phyloP scores from a whole-genome alignment of 805 yeast species.

The Metschnikowia lochheadii region DNA sequence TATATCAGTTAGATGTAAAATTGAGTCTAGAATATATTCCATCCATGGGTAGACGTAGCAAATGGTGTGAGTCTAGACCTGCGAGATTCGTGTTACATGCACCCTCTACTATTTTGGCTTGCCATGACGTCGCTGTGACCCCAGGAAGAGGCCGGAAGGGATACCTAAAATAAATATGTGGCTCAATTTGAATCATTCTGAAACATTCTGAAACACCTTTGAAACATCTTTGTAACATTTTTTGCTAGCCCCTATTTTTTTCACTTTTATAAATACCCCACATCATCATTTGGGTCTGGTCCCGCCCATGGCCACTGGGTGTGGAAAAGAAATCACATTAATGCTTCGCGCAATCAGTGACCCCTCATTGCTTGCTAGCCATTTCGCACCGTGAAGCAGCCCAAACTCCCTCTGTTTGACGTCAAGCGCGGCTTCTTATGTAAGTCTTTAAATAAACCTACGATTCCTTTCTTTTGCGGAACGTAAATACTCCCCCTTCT shows the following conservation, averaged over 20 bases:
- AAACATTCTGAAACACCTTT: background rate
- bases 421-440: slow-evolving; percentile 2
- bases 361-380: slow-evolving; percentile 4
- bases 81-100: background rate
- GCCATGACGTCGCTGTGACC: background rate
- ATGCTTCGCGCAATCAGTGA: slow-evolving; percentile 1
- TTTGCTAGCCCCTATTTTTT: no score
- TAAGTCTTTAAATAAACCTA: background rate
- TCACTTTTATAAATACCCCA: no score
- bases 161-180: no score
- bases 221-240: background rate
- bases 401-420: background rate
- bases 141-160: background rate
- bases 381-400: background rate
- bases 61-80: background rate
- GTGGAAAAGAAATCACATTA: background rate
- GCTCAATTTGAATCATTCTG: no score
- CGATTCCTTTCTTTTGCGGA: background rate
- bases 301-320: background rate
- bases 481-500: no score
- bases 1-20: no score
- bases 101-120: background rate
- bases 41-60: background rate
- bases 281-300: background rate
- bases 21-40: no score